Percentiles rank a stretch among this genome's conserved stretches.
These are phyloP conservation scores for Glycine latifolia DNA, from an alignment of 306 rosid genomes.

Conservation along the genomic window DNA sequence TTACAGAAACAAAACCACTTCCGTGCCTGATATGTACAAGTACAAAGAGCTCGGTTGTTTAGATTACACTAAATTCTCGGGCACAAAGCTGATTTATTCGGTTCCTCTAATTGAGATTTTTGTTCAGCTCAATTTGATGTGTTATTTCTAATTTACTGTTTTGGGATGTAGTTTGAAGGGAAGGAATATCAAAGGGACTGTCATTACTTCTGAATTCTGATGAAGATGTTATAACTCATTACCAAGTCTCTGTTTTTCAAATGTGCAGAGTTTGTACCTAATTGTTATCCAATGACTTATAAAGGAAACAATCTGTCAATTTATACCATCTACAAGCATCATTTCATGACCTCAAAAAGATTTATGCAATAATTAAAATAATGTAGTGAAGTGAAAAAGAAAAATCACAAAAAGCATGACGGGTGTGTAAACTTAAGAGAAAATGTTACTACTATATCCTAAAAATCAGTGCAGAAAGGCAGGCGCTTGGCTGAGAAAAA, in stretches of 20 bases:
- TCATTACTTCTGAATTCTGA: neutral
- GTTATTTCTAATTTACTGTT: neutral
- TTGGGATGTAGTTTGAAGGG: neutral
- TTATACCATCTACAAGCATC: neutral
- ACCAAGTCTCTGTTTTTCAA: neutral
- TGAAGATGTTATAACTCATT: neutral
- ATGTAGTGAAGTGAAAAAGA: neutral
- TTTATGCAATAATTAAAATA: conserved; percentile 9
- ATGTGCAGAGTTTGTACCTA: neutral
- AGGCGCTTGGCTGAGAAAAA: too few relatives aligned
- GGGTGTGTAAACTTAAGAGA: neutral
- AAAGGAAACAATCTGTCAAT: neutral
- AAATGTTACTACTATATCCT: neutral
- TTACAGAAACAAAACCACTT: conserved; percentile 67
- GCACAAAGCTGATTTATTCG: conserved; percentile 8
- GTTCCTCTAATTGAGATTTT: conserved; percentile 31
- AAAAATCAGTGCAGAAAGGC: too few relatives aligned
- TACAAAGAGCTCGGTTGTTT: too few relatives aligned
- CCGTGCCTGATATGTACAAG: conserved; percentile 55
- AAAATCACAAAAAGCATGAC: neutral
- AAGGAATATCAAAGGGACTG: neutral
- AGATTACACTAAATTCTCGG: neutral
- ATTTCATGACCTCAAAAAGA: neutral
- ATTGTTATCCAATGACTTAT: conserved; percentile 6
- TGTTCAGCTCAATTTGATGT: conserved; percentile 21